A percentile compares a stretch with the other conserved stretches of the same genome.
Evolutionary conservation across 768 basidiomycete genomes (phyloP).

Genomic region (Dacryopinax primogenitus): DNA sequence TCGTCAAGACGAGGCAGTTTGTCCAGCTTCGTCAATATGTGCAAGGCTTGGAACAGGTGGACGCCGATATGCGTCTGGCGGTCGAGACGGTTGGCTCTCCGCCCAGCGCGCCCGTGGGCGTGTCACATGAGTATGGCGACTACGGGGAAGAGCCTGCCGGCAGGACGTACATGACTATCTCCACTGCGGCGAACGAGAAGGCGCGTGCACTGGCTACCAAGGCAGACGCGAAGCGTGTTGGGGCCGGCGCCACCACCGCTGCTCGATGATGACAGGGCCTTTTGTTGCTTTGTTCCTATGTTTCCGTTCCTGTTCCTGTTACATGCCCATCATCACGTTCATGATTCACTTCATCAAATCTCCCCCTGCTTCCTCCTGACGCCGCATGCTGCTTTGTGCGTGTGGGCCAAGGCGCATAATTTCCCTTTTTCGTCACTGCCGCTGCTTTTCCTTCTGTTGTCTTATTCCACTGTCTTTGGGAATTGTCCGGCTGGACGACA

Average conservation of each 20-base stretch:
- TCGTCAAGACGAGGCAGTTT: slow-evolving; percentile 78
- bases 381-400: not conserved
- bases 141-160: slow-evolving; percentile 48
- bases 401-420: not conserved
- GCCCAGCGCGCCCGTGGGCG: not conserved
- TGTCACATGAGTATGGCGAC: not conserved
- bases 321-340: not conserved
- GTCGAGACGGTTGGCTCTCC: not conserved
- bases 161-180: slow-evolving; percentile 76
- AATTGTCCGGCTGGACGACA: slow-evolving; percentile 9
- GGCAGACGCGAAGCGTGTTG: slow-evolving; percentile 3
- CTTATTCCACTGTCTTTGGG: slow-evolving; percentile 2
- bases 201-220: not conserved
- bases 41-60: slow-evolving; percentile 1
- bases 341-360: not conserved
- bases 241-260: not conserved
- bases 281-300: not conserved
- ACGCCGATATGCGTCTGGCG: not conserved
- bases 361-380: not conserved
- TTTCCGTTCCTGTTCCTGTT: not conserved
- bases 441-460: not conserved
- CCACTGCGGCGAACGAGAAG: slow-evolving; percentile 58
- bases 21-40: slow-evolving; percentile 64
- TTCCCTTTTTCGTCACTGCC: not conserved
- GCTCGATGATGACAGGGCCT: not conserved